Evolutionary conservation across 208 protist genomes (phyloP).

Genomic region (Leishmania gerbilli): DNA sequence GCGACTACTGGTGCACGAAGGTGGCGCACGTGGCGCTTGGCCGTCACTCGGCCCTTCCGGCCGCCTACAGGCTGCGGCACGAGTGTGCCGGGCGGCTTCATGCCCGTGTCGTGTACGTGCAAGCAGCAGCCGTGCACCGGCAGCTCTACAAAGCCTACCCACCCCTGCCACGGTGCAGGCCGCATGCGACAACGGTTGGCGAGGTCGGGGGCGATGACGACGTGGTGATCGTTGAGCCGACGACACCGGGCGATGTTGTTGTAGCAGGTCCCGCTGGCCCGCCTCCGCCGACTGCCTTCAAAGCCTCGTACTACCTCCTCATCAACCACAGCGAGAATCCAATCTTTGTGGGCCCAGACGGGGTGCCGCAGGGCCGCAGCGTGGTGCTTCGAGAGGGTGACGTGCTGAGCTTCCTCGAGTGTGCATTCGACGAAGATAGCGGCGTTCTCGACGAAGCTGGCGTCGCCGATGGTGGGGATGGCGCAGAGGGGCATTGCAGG

Average conservation of each 20-base stretch:
- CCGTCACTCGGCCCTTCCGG: conserved; percentile 56
- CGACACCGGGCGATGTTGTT: background rate
- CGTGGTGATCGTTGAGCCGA: conserved; percentile 9
- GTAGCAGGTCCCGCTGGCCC: background rate
- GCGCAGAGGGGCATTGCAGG: background rate
- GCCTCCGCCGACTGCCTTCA: conserved; percentile 19
- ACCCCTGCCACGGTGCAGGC: background rate
- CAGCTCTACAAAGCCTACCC: conserved; percentile 19
- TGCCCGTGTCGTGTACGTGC: conserved; percentile 62
- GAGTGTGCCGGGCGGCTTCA: conserved; percentile 71
- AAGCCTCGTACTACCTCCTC: conserved; percentile 64
- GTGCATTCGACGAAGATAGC: conserved; percentile 66
- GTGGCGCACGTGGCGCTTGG: conserved; percentile 75
- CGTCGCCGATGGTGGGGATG: background rate
- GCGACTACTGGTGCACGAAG: conserved; percentile 50
- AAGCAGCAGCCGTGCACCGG: conserved; percentile 24
- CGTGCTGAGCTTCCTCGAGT: conserved; percentile 77
- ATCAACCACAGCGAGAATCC: conserved; percentile 76
- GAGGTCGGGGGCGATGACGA: conserved; percentile 12
- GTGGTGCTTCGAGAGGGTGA: conserved; percentile 57
- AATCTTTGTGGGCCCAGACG: conserved; percentile 52
- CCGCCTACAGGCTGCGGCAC: conserved; percentile 43
- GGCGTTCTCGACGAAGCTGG: conserved; percentile 44
- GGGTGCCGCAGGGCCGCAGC: conserved; percentile 43
- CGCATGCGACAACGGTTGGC: background rate